Evolutionary conservation across 768 basidiomycete species (phyloP).

Genomic region (Russula vinacea): DNA sequence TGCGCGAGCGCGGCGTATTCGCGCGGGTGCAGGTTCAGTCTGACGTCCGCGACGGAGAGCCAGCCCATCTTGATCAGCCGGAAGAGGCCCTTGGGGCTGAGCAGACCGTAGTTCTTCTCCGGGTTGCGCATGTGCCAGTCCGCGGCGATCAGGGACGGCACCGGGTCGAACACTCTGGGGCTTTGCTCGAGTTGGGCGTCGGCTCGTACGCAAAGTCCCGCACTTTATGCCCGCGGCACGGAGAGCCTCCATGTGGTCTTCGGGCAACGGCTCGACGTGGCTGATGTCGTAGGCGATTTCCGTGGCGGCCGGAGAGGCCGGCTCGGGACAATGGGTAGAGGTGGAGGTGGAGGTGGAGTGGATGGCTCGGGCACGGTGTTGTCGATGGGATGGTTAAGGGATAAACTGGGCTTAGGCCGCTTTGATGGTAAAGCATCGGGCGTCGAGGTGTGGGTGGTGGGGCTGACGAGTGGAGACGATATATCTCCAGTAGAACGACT

Average conservation of each 20-base stretch:
- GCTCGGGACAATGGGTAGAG: background rate
- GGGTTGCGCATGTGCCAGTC: conserved; percentile 35
- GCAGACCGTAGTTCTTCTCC: conserved; percentile 10
- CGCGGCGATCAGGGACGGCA: conserved; percentile 31
- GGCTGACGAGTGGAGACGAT: background rate
- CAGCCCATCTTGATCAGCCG: conserved; percentile 34
- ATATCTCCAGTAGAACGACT: too few relatives aligned
- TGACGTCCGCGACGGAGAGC: conserved; percentile 34
- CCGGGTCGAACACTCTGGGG: conserved; percentile 34
- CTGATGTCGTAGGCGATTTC: conserved; percentile 32
- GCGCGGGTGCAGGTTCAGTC: conserved; percentile 28
- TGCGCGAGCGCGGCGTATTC: conserved; percentile 30
- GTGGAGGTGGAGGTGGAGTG: too few relatives aligned
- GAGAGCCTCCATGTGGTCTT: conserved; percentile 19
- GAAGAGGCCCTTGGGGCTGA: conserved; percentile 31
- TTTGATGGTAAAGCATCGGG: background rate
- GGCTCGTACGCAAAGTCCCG: conserved; percentile 36
- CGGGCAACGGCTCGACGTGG: conserved; percentile 14
- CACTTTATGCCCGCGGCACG: conserved; percentile 36
- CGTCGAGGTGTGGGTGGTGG: background rate
- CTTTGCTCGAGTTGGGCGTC: conserved; percentile 14
- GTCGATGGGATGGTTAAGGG: conserved; percentile 3
- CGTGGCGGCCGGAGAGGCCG: conserved; percentile 34
- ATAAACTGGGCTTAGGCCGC: background rate
- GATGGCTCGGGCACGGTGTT: background rate